These are phyloP conservation scores for Endocalyx cinctus DNA, from an alignment of 2,329 filamentous ascomycete genomes.

Conservation along the genomic window DNA sequence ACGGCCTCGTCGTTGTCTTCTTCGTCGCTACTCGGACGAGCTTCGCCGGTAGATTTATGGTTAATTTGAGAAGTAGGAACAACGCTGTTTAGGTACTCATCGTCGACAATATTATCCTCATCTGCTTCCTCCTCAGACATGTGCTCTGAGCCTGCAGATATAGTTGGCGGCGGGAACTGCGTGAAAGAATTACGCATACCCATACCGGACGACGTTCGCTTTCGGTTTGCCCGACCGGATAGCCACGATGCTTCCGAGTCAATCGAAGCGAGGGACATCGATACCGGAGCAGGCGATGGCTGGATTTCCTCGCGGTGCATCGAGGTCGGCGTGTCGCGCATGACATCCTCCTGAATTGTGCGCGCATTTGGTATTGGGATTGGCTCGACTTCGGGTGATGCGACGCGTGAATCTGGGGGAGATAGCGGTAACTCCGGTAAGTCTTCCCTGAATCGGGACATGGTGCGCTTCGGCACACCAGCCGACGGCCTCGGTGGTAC, in stretches of 20 bases:
- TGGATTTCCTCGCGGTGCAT: conserved; percentile 36
- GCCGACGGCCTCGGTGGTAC: conserved; percentile 31
- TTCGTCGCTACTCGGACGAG: conserved; percentile 54
- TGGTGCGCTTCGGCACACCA: conserved; percentile 66
- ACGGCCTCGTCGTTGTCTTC: conserved; percentile 45
- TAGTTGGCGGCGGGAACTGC: conserved; percentile 37
- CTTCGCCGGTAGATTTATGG: conserved; percentile 44
- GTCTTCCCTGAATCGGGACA: conserved; percentile 90
- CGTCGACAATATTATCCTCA: conserved; percentile 67
- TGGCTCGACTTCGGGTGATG: conserved; percentile 65
- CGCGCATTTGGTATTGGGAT: conserved; percentile 26
- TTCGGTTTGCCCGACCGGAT: conserved; percentile 61
- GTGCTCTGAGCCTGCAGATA: conserved; percentile 45
- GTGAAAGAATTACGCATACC: conserved; percentile 36
- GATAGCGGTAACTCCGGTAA: conserved; percentile 81
- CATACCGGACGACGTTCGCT: conserved; percentile 43
- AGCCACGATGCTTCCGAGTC: conserved; percentile 97
- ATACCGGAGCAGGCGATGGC: conserved; percentile 57
- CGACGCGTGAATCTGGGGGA: conserved; percentile 76
- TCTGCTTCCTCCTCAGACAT: conserved; percentile 35
- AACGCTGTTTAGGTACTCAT: conserved; percentile 66
- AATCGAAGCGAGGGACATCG: conserved; percentile 86
- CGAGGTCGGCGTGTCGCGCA: conserved; percentile 42
- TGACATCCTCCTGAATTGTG: conserved; percentile 29
- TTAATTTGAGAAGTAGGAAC: conserved; percentile 27